Conservation (phyloP, 1,139 yeast species). For the Komagataea norvegica region DNA sequence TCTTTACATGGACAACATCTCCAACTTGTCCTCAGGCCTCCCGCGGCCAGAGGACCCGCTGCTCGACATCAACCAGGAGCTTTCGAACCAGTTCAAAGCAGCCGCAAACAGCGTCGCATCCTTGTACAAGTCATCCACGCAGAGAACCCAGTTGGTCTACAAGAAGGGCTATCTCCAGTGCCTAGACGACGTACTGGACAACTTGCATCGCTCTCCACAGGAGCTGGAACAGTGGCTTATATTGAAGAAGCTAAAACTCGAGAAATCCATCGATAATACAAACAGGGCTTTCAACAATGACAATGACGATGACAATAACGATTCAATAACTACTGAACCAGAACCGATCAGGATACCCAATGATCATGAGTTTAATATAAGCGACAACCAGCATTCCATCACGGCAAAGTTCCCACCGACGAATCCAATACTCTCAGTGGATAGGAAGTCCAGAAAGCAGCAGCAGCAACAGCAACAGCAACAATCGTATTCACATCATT, state of each 20-base stretch:
- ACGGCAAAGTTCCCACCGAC: conserved; percentile 42
- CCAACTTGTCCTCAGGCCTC: conserved; percentile 47
- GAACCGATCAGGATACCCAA: conserved; percentile 26
- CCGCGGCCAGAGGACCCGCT: conserved; percentile 46
- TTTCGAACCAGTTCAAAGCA: conserved; percentile 50
- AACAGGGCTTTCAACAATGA: not conserved
- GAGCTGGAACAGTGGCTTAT: conserved; percentile 53
- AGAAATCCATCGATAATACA: conserved; percentile 12
- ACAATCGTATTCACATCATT: not conserved
- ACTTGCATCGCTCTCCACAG: conserved; percentile 42
- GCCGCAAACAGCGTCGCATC: conserved; percentile 67
- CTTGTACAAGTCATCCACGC: conserved; percentile 49
- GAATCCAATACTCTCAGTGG: conserved; percentile 44
- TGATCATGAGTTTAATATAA: conserved; percentile 39
- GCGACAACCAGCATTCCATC: conserved; percentile 26
- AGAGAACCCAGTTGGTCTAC: conserved; percentile 38
- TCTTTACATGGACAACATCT: conserved; percentile 46
- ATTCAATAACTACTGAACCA: not conserved
- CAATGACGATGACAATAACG: too few relatives aligned
- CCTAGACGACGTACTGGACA: conserved; percentile 48
- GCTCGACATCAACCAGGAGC: conserved; percentile 40
- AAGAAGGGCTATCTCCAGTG: conserved; percentile 46
- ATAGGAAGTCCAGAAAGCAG: conserved; percentile 17
- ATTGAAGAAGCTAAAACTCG: conserved; percentile 44
- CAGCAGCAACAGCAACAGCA: not conserved